Conservation (phyloP, 345 rosid genomes). For the Arabis alpina region DNA sequence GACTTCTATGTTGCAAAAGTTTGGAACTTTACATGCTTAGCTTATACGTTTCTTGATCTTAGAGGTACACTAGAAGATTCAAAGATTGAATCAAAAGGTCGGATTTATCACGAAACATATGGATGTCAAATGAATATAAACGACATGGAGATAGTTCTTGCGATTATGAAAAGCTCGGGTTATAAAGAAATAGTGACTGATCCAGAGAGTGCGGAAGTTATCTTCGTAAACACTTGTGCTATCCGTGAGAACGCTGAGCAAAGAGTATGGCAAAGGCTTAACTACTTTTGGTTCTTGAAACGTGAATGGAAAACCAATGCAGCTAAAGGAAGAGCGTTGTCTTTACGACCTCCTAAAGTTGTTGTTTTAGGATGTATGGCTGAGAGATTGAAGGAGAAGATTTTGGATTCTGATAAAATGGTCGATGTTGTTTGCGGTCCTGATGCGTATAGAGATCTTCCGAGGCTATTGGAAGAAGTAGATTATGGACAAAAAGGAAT, state of each 20-base stretch:
- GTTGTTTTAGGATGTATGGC: conserved; percentile 99
- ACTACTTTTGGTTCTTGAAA: conserved; percentile 95
- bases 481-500: conserved; percentile 94
- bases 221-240: conserved; percentile 88
- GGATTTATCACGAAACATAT: conserved; percentile 90
- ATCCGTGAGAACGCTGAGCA: conserved; percentile 94
- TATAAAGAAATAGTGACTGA: conserved; percentile 63
- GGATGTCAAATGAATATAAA: conserved; percentile 98
- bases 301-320: conserved; percentile 85
- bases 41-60: conserved; percentile 21
- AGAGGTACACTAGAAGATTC: conserved; percentile 49
- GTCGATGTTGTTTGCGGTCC: conserved; percentile 98
- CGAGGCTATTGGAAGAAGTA: conserved; percentile 79
- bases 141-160: conserved; percentile 91
- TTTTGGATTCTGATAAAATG: conserved; percentile 93
- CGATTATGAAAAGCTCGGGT: conserved; percentile 88
- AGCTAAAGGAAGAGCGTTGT: conserved; percentile 67
- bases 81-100: conserved; percentile 55
- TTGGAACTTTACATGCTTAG: neutral
- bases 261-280: conserved; percentile 95
- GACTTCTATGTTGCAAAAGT: neutral
- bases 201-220: conserved; percentile 90
- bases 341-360: conserved; percentile 78
- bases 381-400: conserved; percentile 89
- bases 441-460: conserved; percentile 94